phyloP scores from a whole-genome alignment of 2,329 filamentous ascomycete genomes.

The Dactylonectria estremocensis region DNA sequence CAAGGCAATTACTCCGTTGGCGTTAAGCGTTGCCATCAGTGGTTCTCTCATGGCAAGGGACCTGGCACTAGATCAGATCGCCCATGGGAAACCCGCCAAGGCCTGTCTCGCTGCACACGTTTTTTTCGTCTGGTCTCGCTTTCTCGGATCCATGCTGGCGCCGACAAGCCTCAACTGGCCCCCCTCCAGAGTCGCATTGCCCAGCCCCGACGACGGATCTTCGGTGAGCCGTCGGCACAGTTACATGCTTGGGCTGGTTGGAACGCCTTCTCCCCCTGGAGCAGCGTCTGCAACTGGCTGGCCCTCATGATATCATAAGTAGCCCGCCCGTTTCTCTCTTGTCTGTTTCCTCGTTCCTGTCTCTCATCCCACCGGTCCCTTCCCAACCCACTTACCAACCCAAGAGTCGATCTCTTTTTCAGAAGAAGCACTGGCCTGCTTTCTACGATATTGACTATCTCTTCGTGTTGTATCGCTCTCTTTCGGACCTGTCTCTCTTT shows the following conservation, averaged over 20 bases:
- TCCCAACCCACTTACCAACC: neutral
- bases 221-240: slow-evolving; percentile 15
- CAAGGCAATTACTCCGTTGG: neutral
- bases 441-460: slow-evolving; percentile 4
- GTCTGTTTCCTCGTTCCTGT: slow-evolving; percentile 1
- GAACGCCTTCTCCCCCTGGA: neutral
- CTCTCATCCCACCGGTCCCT: slow-evolving; percentile 9
- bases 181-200: neutral
- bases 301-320: slow-evolving; percentile 17
- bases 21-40: neutral
- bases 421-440: slow-evolving; percentile 25
- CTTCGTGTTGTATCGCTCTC: slow-evolving; percentile 7
- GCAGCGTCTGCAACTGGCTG: neutral
- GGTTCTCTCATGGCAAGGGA: neutral
- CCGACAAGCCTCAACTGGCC: neutral
- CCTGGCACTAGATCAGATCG: too few relatives aligned
- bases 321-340: slow-evolving; percentile 11
- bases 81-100: too few relatives aligned
- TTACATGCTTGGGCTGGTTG: neutral
- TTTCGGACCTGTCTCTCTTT: slow-evolving; percentile 7
- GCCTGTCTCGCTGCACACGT: too few relatives aligned
- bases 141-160: slow-evolving; percentile 6
- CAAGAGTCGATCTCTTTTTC: neutral
- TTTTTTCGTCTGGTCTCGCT: neutral
- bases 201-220: slow-evolving; percentile 12